These are phyloP conservation scores for Rhizoclosmatium sp. DNA, from an alignment of 192 early-diverging fungal genomes.

Conservation along the genomic window DNA sequence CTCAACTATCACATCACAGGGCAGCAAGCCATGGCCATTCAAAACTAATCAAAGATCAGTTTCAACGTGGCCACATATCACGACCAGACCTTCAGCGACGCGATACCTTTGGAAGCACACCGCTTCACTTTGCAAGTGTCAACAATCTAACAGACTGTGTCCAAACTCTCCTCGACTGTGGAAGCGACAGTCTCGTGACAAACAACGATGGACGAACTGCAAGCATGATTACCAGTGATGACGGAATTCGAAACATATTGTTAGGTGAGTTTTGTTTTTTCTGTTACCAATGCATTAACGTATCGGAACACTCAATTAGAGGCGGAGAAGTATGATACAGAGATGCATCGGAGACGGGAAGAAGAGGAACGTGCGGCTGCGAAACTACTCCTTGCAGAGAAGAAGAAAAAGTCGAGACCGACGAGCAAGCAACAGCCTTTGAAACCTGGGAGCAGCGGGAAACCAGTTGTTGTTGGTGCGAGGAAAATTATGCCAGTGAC, in stretches of 20 bases:
- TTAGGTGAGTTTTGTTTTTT: neutral
- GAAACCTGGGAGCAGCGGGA: neutral
- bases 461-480: neutral
- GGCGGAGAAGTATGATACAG: slow-evolving; percentile 17
- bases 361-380: slow-evolving; percentile 21
- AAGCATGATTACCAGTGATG: slow-evolving; percentile 34
- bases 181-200: slow-evolving; percentile 36
- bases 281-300: neutral
- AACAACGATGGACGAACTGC: slow-evolving; percentile 48
- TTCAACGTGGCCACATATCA: slow-evolving; percentile 37
- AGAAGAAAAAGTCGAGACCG: neutral
- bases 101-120: slow-evolving; percentile 49
- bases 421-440: neutral
- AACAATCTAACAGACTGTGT: slow-evolving; percentile 39
- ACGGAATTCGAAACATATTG: slow-evolving; percentile 6
- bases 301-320: slow-evolving; percentile 10
- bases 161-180: slow-evolving; percentile 35
- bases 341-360: slow-evolving; percentile 4
- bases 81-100: slow-evolving; percentile 36
- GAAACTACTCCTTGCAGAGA: neutral
- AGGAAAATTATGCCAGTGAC: neutral
- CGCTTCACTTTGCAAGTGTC: slow-evolving; percentile 50
- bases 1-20: slow-evolving; percentile 12
- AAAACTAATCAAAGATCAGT: slow-evolving; percentile 30
- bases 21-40: slow-evolving; percentile 44